A percentile compares a stretch with the other conserved stretches of the same genome.
phyloP scores from a whole-genome alignment of 1,284 basidiomycete genomes.

The Pseudozyma flocculosa region DNA sequence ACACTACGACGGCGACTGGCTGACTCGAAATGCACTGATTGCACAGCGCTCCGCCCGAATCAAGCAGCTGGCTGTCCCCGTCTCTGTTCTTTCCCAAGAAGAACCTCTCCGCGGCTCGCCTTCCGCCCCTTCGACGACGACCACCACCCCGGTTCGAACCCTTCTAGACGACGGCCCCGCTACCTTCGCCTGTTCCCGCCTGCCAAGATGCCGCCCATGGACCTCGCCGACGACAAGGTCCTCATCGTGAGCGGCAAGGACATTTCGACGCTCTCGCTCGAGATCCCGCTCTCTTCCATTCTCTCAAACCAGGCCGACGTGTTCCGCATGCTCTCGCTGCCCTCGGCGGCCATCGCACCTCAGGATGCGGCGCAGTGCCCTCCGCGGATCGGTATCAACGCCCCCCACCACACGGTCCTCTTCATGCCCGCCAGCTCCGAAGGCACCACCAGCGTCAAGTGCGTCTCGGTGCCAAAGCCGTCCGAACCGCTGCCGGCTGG shows the following conservation, averaged over 20 bases:
- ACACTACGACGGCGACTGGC: too few species aligned
- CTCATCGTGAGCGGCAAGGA: not conserved
- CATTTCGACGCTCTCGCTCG: not conserved
- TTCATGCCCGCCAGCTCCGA: constrained; percentile 72
- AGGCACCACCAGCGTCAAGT: constrained; percentile 65
- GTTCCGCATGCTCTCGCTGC: not conserved
- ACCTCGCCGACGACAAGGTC: not conserved
- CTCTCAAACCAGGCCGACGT: constrained; percentile 1
- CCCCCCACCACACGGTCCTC: not conserved
- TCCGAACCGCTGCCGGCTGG: constrained; percentile 32
- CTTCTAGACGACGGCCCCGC: too few species aligned
- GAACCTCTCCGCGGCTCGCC: too few species aligned
- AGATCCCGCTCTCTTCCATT: not conserved
- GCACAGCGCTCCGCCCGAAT: too few species aligned
- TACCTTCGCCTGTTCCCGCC: too few species aligned
- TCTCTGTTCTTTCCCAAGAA: too few species aligned
- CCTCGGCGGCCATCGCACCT: not conserved
- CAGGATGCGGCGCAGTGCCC: not conserved
- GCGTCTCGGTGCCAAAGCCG: constrained; percentile 68
- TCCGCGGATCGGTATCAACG: not conserved
- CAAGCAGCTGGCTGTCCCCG: too few species aligned
- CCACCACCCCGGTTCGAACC: too few species aligned
- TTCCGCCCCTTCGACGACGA: too few species aligned
- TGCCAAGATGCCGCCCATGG: too few species aligned
- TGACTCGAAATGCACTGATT: too few species aligned